A percentile compares a stretch with the other conserved stretches of the same genome.
phyloP scores from a whole-genome alignment of 2,329 filamentous ascomycete species.

The Macrophomina pseudophaseolina region DNA sequence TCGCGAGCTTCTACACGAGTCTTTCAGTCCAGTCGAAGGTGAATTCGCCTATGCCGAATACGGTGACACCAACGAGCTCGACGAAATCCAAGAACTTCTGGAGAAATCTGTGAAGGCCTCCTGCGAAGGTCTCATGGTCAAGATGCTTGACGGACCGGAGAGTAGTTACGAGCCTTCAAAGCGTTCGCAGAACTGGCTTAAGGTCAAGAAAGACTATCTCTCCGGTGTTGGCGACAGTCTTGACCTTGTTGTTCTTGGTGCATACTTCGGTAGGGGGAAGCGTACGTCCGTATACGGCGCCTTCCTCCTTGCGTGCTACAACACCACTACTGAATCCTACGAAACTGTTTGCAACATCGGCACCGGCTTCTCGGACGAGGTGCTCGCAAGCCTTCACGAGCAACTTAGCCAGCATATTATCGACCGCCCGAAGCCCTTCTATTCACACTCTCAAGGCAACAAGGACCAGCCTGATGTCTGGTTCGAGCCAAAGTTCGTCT shows the following conservation, averaged over 20 bases:
- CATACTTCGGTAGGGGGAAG: conserved; percentile 93
- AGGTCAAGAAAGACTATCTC: conserved; percentile 98
- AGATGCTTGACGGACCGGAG: conserved; percentile 94
- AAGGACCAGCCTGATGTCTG: conserved; percentile 98
- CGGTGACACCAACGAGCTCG: conserved; percentile 85
- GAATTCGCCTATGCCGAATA: conserved; percentile 90
- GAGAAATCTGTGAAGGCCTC: conserved; percentile 95
- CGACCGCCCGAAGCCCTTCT: conserved; percentile 91
- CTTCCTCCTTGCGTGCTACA: conserved; percentile 94
- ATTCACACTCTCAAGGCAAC: conserved; percentile 78
- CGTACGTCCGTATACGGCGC: conserved; percentile 94
- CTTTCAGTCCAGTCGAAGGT: conserved; percentile 80
- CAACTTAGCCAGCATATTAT: conserved; percentile 79
- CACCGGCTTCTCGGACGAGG: conserved; percentile 93
- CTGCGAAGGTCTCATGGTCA: conserved; percentile 98
- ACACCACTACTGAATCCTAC: conserved; percentile 77
- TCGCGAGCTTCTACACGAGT: conserved; percentile 72
- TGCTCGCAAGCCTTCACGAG: conserved; percentile 84
- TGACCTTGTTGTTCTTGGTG: conserved; percentile 92
- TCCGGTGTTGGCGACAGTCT: conserved; percentile 92
- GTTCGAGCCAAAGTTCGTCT: conserved; percentile 94
- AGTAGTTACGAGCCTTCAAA: conserved; percentile 96
- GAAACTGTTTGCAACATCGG: conserved; percentile 99
- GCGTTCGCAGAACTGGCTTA: conserved; percentile 96
- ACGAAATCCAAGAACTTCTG: conserved; percentile 89